Evolutionary conservation across 768 basidiomycete genomes (phyloP).

Genomic region (Mrakia gelida): DNA sequence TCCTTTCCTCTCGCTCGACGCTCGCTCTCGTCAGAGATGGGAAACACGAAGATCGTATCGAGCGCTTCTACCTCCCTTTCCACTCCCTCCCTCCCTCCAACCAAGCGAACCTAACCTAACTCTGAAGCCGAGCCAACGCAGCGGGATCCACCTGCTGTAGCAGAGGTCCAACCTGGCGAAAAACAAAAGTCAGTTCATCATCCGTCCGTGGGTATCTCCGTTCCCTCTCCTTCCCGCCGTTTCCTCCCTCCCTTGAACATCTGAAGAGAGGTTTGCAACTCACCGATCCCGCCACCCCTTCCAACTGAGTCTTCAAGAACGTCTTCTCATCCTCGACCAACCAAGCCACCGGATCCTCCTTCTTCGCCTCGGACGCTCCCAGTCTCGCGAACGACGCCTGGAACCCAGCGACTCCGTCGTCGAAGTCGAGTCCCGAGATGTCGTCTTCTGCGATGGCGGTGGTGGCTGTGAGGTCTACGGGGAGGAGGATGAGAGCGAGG

Average conservation of each 20-base stretch:
- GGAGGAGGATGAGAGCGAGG: conserved; percentile 70
- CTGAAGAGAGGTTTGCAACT: neutral
- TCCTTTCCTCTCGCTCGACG: too few relatives aligned
- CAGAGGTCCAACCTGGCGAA: conserved; percentile 6
- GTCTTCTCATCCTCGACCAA: conserved; percentile 30
- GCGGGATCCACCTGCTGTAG: conserved; percentile 16
- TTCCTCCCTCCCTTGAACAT: neutral
- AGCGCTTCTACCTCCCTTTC: too few relatives aligned
- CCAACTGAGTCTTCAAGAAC: conserved; percentile 23
- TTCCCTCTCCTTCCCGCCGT: neutral
- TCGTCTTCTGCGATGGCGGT: conserved; percentile 50
- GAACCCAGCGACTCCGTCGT: conserved; percentile 73
- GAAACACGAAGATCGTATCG: too few relatives aligned
- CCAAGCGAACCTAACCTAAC: neutral
- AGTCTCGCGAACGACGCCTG: conserved; percentile 90
- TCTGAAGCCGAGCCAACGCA: conserved; percentile 19
- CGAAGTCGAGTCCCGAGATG: conserved; percentile 59
- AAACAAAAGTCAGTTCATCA: neutral
- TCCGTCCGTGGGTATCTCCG: too few relatives aligned
- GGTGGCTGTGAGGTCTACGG: conserved; percentile 56
- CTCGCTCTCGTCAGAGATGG: too few relatives aligned
- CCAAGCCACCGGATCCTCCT: conserved; percentile 53
- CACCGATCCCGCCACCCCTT: conserved; percentile 8
- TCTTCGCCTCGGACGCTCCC: conserved; percentile 63
- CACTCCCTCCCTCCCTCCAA: too few relatives aligned